phyloP scores from a whole-genome alignment of 345 rosid species.

The Erysimum cheiranthoides region DNA sequence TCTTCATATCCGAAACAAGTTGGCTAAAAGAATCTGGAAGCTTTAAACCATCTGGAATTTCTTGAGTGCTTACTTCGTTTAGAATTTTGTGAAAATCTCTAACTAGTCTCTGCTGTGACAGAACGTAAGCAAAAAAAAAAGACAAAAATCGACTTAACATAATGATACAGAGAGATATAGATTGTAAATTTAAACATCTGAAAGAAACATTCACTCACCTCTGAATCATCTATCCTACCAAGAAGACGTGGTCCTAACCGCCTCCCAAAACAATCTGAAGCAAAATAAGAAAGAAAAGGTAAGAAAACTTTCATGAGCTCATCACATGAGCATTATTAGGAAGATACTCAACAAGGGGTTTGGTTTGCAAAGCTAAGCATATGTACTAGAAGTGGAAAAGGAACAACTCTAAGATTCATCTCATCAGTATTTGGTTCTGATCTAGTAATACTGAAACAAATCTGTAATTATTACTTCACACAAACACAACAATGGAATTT shows the following conservation, averaged over 20 bases:
- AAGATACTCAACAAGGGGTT: neutral
- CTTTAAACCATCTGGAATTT: conserved; percentile 83
- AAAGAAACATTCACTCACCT: conserved; percentile 55
- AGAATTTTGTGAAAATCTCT: conserved; percentile 88
- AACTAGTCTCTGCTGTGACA: conserved; percentile 74
- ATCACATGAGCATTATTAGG: conserved; percentile 3
- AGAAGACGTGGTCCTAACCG: conserved; percentile 96
- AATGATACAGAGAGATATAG: conserved; percentile 33
- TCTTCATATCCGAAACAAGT: conserved; percentile 91
- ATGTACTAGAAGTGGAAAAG: neutral
- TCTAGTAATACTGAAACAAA: neutral
- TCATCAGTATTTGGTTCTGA: neutral
- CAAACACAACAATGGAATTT: conserved; percentile 16
- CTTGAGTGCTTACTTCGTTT: conserved; percentile 77
- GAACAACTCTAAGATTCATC: conserved; percentile 1
- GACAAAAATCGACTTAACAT: conserved; percentile 26
- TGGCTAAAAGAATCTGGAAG: conserved; percentile 85
- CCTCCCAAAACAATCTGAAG: conserved; percentile 95
- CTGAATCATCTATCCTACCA: conserved; percentile 86
- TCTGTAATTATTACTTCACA: neutral
- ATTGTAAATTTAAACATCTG: neutral
- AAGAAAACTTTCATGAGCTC: conserved; percentile 35
- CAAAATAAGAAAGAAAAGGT: conserved; percentile 20
- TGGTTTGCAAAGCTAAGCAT: neutral
- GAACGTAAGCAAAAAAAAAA: conserved; percentile 32